Base-by-base conservation (phyloP, 2,329 filamentous ascomycete species). In the Fusarium piperis region DNA sequence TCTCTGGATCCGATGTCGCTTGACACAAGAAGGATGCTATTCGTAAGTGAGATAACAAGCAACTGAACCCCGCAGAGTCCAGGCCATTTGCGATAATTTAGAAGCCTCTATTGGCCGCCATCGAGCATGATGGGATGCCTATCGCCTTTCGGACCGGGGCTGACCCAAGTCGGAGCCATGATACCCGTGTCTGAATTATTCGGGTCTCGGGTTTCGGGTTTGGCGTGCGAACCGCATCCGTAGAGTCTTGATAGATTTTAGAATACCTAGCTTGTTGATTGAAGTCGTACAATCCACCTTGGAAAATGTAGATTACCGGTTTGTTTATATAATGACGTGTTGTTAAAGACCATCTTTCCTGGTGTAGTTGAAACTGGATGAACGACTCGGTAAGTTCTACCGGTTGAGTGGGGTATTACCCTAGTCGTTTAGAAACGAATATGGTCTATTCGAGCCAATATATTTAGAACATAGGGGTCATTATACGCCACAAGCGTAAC, bases 161-260 rank as follows among this genome's bases (percentile, higher is more conserved):
- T 20, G 38, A 23, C 20, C 16, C 10, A 48, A 48, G 26, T 30
- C 44, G 44, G 35, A 35, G 33, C 33, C 52, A 65, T 41, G 16
- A 59, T 65, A 30, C 51, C 41, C 20, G 23, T 39, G 33, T 51
- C 38, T 57, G 55, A 30, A 51, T 28, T 33, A 32, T 59, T 66
- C 69, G 69, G 68, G 69, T 71, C 59, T 67, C 70, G 70, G 69
- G 68, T 73, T 44, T 73, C 71, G 71, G 71, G 67, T 73, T 67
- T 72, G 70, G 38, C 23, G 13, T n/a, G 23, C 6, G 10, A 28
- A 10, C 16, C 5, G 26, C 6, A 48, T 48, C 16, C 30, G 9
- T 48, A 16, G n/a, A 48, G 26, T 30, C 11, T 48, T 18, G 16
- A 30, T 30, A 18, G 44, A n/a, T 30, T 13, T n/a, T 28, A 18